Base-by-base conservation (phyloP, 495 filamentous ascomycete genomes). In the Amniculicola lignicola region DNA sequence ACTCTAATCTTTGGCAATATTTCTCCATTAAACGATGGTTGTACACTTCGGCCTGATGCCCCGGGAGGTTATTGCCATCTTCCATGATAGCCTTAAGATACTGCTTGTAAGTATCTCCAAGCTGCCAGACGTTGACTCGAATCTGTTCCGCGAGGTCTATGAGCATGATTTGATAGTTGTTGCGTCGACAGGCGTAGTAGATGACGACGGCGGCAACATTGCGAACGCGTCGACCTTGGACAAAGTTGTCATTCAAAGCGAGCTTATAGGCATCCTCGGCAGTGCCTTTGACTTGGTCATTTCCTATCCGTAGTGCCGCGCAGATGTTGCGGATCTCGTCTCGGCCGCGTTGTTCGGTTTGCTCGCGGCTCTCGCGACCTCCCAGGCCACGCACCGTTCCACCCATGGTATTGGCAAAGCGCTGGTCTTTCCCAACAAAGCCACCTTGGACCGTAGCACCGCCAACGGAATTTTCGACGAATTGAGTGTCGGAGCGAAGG, bases 101-200 rank as follows among this genome's bases (percentile, higher is more conserved):
- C 11, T 80, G 79, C 62, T 91, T 92, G 69, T 87, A 97, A 19
- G 84, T 82, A 31, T 85, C 82, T 28, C 93, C 93, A 27, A 98
- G 82, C 36, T 87, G 83, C 71, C 94, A 98, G 15, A 97, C 92
- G 57, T 96, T 95, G 48, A 89, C 77, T 79, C 90, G 52, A 21
- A 91, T 73, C 39, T 88, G 77, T 63, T 97, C 94, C 9, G 94
- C 88, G 61, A 98, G 86, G 73, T 98, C 93, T 66, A 98, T 96
- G 14, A 98, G 77, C 86, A 98, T 89, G 45, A 76, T 67, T 0
- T 73, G 78, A 50, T 85, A 85, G 65, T 77, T 69, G 37, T 82
- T 72, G 50, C 77, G 75, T 35, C 93, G 83, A 70, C 89, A 95
- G 21, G 87, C 87, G 50, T 87, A 84, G 62, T 96, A 98, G 21